Conservation (phyloP, 257 asterid genomes). For the Solanum piurae region DNA sequence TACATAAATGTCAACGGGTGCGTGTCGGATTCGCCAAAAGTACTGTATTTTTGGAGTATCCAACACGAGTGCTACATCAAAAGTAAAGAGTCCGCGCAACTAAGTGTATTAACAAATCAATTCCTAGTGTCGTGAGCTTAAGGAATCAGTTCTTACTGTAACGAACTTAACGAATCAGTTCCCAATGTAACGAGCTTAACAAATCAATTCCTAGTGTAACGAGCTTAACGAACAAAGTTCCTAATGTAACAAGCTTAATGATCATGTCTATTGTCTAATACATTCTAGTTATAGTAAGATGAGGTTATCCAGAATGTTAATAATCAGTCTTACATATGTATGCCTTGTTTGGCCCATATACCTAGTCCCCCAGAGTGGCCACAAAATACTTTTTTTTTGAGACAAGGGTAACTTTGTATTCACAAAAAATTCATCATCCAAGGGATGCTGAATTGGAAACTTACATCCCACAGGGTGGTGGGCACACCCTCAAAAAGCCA, state of each 20-base stretch:
- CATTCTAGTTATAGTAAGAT: background rate
- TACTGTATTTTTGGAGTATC: background rate
- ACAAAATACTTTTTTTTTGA: no score
- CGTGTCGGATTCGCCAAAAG: background rate
- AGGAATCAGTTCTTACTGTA: background rate
- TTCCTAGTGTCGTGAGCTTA: background rate
- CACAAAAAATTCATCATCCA: no score
- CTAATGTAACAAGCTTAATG: background rate
- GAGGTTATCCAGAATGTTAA: background rate
- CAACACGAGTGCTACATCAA: background rate
- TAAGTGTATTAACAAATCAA: background rate
- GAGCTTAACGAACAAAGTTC: background rate
- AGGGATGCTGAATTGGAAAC: no score
- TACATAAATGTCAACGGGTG: background rate
- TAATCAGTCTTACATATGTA: background rate
- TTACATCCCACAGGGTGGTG: no score
- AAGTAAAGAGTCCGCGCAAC: background rate
- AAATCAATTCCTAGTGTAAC: background rate
- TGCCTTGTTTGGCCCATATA: background rate
- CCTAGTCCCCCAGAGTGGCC: background rate
- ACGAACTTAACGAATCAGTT: background rate
- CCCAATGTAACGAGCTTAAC: background rate
- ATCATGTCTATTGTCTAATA: background rate
- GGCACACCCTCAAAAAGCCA: no score
- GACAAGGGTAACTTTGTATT: no score